Evolutionary conservation across 176 grass and related monocot species (phyloP), one percentile per base, ranked within the genome.

Genomic region (Echinochloa phyllopogon): DNA sequence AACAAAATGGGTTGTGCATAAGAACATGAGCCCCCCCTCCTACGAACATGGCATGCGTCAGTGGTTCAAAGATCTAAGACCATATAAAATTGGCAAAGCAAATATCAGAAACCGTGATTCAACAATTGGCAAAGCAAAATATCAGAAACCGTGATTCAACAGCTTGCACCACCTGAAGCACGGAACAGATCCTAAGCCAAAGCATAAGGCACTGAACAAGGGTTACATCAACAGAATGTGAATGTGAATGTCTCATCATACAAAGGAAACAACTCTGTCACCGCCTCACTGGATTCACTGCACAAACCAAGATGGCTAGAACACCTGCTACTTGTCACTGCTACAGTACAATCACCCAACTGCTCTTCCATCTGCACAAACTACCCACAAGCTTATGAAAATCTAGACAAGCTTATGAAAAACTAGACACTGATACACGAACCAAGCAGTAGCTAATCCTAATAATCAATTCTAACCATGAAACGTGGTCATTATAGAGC

Each of bases 391-490:
- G 47, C 33, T 61, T 70, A 16, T n/a, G 5, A 18, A 38, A 79
- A 79, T 24, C 36, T 36, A 33, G 21, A 69, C 10, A 83, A 61
- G 47, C 33, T 61, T 70, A 16, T n/a, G 5, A 18, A 38, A 79
- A 79, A 37, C 36, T 36, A 33, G 21, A 67, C 6, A 8, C 17
- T 27, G 39, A 68, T 67, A 74, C 14, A 16, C 7, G 36, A 51
- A 29, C 13, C 20, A 41, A 33, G 17, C 65, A 67, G 12, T 74
- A 77, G 65, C 51, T 14, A 25, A 29, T 66, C 82, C 89, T 88
- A 81, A 29, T 67, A 80, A 85, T 72, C 77, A 81, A 74, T 72
- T 53, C 49, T 73, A 82, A 77, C 23, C 25, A 39, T n/a, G 38
- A 45, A 71, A 66, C 17, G 47, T 69, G 50, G 86, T 78, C 9